Conservation (phyloP, 148 eudicot genomes). For the Rhododendron kiyosumense region DNA sequence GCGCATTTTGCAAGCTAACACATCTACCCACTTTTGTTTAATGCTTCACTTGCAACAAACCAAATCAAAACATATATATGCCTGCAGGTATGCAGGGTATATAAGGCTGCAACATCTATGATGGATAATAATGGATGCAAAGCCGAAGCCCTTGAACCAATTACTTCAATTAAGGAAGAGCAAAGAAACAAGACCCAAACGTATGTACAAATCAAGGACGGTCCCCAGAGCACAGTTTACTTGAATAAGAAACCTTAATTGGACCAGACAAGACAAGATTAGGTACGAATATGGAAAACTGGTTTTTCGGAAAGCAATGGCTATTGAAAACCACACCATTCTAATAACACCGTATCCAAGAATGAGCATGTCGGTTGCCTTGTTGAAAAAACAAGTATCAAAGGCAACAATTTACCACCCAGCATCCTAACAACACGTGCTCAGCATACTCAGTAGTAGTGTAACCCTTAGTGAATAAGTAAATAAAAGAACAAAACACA, state of each 20-base stretch:
- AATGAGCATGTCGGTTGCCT: neutral
- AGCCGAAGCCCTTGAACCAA: neutral
- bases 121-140: neutral
- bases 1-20: slow-evolving; percentile 3
- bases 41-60: neutral
- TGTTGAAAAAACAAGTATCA: neutral
- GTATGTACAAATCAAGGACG: neutral
- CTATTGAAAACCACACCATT: neutral
- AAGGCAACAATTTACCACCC: neutral
- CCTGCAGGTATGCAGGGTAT: neutral
- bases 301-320: neutral
- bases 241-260: neutral
- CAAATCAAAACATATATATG: neutral
- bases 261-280: neutral
- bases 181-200: neutral
- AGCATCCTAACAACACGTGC: neutral
- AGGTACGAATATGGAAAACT: neutral
- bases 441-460: neutral
- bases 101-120: neutral
- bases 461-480: neutral
- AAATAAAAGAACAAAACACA: neutral
- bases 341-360: neutral
- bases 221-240: neutral
- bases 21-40: neutral
- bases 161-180: neutral